A percentile compares a stretch with the other conserved stretches of the same genome.
phyloP scores from a whole-genome alignment of 2,329 filamentous ascomycete species.

The Apiospora marii region DNA sequence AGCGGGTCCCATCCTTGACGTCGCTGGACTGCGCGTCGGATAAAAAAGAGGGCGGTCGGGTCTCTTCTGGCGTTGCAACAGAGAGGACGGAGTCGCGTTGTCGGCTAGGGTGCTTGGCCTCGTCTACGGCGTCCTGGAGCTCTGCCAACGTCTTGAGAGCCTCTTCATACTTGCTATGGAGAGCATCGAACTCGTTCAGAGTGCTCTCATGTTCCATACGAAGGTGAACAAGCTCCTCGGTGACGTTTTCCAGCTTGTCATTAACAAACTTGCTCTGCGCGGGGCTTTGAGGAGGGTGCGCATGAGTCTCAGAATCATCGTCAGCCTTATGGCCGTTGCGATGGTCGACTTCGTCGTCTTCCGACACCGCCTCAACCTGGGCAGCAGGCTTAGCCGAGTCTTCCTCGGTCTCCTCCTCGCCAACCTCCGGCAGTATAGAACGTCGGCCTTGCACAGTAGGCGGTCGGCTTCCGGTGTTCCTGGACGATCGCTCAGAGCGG shows the following conservation, averaged over 20 bases:
- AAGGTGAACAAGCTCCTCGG: constrained; percentile 89
- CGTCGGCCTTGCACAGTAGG: constrained; percentile 54
- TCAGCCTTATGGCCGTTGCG: constrained; percentile 19
- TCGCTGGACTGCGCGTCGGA: constrained; percentile 76
- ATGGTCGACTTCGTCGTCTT: constrained; percentile 20
- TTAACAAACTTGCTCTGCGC: constrained; percentile 86
- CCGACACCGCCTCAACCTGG: constrained; percentile 26
- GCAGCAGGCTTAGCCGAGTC: constrained; percentile 36
- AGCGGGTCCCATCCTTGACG: constrained; percentile 70
- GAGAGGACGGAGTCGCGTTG: constrained; percentile 66
- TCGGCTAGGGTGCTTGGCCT: constrained; percentile 70
- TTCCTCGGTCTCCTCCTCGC: constrained; percentile 50
- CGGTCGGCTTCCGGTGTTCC: constrained; percentile 61
- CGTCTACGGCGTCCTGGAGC: constrained; percentile 85
- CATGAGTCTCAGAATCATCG: constrained; percentile 32
- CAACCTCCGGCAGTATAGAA: constrained; percentile 62
- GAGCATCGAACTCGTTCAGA: constrained; percentile 78
- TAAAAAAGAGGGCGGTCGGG: constrained; percentile 83
- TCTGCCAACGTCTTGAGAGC: constrained; percentile 83
- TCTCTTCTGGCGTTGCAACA: constrained; percentile 55
- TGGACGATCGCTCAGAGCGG: constrained; percentile 61
- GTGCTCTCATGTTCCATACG: constrained; percentile 90
- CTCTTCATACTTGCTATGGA: constrained; percentile 91
- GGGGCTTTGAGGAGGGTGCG: constrained; percentile 68
- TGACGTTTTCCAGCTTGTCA: constrained; percentile 91